A percentile compares a stretch with the other conserved stretches of the same genome.
These are phyloP conservation scores for Raphanus sativus DNA, from an alignment of 345 rosid species.

Conservation along the genomic window DNA sequence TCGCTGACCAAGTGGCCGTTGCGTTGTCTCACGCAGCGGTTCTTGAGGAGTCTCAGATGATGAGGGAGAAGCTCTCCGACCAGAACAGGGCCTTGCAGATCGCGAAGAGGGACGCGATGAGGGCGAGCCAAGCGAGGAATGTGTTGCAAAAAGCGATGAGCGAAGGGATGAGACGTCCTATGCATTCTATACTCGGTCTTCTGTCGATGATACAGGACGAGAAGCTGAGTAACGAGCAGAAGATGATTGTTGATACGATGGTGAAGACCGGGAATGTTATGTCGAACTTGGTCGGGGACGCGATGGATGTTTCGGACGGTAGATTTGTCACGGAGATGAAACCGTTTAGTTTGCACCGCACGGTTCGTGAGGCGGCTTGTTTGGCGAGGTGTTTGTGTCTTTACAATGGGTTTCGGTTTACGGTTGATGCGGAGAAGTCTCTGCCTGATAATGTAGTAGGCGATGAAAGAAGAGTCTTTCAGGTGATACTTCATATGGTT, in stretches of 20 bases:
- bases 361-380: slow-evolving; percentile 74
- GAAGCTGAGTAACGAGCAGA: slow-evolving; percentile 57
- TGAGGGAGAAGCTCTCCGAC: slow-evolving; percentile 86
- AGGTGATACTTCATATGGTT: slow-evolving; percentile 87
- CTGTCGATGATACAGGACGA: slow-evolving; percentile 78
- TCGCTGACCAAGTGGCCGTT: slow-evolving; percentile 96
- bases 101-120: slow-evolving; percentile 69
- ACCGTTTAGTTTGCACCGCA: slow-evolving; percentile 59
- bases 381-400: slow-evolving; percentile 79
- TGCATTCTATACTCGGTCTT: slow-evolving; percentile 79
- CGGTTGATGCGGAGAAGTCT: slow-evolving; percentile 65
- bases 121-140: slow-evolving; percentile 84
- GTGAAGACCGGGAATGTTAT: slow-evolving; percentile 72
- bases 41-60: slow-evolving; percentile 90
- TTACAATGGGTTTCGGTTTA: slow-evolving; percentile 59
- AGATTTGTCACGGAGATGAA: slow-evolving; percentile 64
- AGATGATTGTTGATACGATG: slow-evolving; percentile 71
- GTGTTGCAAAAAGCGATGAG: slow-evolving; percentile 88
- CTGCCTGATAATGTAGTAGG: slow-evolving; percentile 78
- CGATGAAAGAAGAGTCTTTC: slow-evolving; percentile 82
- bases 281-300: slow-evolving; percentile 76
- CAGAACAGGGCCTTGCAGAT: slow-evolving; percentile 81
- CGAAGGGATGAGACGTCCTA: slow-evolving; percentile 89
- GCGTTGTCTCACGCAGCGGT: slow-evolving; percentile 96
- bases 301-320: slow-evolving; percentile 75